phyloP scores from a whole-genome alignment of 176 grass and related monocot genomes.

The Musa schizocarpa region DNA sequence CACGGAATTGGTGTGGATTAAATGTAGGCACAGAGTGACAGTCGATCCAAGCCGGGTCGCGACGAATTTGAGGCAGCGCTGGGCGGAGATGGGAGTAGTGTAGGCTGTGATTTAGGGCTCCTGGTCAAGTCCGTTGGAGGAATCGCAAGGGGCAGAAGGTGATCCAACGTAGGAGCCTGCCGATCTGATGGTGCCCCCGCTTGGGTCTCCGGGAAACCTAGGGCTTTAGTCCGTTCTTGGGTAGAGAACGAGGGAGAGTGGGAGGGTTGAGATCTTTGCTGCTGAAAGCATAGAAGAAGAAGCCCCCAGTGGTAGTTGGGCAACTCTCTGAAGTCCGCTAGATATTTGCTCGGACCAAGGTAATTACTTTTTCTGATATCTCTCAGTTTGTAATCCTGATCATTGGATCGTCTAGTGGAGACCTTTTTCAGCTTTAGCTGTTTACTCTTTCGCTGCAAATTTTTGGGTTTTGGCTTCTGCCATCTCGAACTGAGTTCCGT shows the following conservation, averaged over 20 bases:
- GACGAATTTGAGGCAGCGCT: neutral
- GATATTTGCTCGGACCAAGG: neutral
- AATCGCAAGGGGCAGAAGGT: neutral
- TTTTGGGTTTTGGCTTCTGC: neutral
- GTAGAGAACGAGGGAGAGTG: neutral
- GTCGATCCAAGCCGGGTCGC: neutral
- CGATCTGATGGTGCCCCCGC: neutral
- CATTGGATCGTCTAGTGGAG: too few species aligned
- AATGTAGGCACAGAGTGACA: neutral
- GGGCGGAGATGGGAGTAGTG: neutral
- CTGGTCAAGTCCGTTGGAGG: neutral
- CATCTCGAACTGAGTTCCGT: neutral
- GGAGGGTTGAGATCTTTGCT: conserved; percentile 9
- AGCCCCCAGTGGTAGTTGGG: neutral
- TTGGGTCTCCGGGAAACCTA: neutral
- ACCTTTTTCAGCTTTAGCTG: too few species aligned
- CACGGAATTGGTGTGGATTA: neutral
- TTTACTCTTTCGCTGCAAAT: too few species aligned
- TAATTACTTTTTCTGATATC: neutral
- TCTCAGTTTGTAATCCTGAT: neutral
- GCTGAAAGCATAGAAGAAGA: neutral
- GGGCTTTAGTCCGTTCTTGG: neutral
- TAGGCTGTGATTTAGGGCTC: neutral
- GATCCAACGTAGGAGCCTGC: neutral
- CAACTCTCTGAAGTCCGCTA: too few species aligned